Evolutionary conservation across 345 rosid species (phyloP), one percentile per base, ranked within the genome.

Genomic region (Capsella bursapastoris): DNA sequence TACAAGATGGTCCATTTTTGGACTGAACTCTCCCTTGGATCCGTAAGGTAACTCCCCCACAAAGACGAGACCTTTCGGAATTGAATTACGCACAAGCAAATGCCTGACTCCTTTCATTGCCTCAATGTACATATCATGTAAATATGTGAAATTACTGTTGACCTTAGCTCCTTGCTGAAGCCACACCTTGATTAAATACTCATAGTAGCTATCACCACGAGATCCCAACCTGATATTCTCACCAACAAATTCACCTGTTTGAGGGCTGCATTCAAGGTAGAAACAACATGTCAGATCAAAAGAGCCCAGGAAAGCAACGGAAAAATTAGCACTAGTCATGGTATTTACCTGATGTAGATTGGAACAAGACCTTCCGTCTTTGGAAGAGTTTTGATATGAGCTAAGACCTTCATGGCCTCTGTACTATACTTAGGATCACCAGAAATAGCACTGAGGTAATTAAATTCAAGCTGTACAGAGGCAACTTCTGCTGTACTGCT

Each of bases 1-100:
- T 87, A 92, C 99, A 94, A 95, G 84, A 82, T 92, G 99, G 81
- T 95, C 99, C 99, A 95, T 95, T 82, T 95, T 95, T n/a, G 99
- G 91, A 80, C 92, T 92, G 77, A 90, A 90, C 32, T 79, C 75
- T 77, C 98, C 97, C n/a, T 83, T 80, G 2, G 83, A 10, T 37
- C 99, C 99, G 16, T 74, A 78, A 56, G 99, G 99, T 84, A 92
- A 83, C 85, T 95, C 99, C 74, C 99, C 98, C 16, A 92, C 96
- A 78, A 95, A 95, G 76, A 86, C 86, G 68, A 95, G 85, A 64
- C 90, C 89, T 47, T 84, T 90, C 58, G 98, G 99, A 69, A 88
- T 68, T 55, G 99, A 86, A 81, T 84, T 95, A 71, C 79, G 88
- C 64, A 90, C 98, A 75, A 95, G 94, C 52, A 86, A 83, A 82